Conservation (phyloP, 306 rosid genomes). For the Trichosanthes cucumerina region DNA sequence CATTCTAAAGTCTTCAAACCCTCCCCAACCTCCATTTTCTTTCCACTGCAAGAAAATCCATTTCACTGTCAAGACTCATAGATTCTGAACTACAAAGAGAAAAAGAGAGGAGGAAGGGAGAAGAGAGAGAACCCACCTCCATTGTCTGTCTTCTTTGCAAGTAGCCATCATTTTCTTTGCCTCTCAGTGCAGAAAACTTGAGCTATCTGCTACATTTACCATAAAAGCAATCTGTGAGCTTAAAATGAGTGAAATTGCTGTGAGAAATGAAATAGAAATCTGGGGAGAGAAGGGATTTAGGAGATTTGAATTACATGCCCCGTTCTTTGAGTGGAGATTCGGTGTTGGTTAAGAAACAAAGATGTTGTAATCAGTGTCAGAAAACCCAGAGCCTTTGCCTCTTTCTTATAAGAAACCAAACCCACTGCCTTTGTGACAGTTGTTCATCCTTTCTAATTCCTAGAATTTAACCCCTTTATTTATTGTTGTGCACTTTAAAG, state of each 20-base stretch:
- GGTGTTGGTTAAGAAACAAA: slow-evolving; percentile 19
- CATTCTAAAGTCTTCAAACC: slow-evolving; percentile 54
- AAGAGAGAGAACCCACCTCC: slow-evolving; percentile 32
- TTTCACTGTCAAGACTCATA: not conserved
- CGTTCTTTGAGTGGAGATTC: not conserved
- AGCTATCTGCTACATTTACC: not conserved
- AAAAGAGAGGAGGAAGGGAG: not conserved
- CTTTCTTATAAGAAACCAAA: slow-evolving; percentile 16
- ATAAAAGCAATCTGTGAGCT: not conserved
- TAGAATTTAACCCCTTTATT: not conserved
- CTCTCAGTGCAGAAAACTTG: slow-evolving; percentile 6
- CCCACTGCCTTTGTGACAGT: slow-evolving; percentile 1
- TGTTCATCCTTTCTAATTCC: slow-evolving; percentile 9
- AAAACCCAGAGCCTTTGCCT: slow-evolving; percentile 22
- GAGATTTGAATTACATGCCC: slow-evolving; percentile 8
- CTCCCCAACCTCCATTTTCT: slow-evolving; percentile 42
- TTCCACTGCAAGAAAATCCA: slow-evolving; percentile 27
- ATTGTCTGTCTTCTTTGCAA: slow-evolving; percentile 24
- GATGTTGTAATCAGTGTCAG: slow-evolving; percentile 16
- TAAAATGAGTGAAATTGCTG: not conserved
- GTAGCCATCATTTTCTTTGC: slow-evolving; percentile 15
- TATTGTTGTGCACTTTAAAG: slow-evolving; percentile 1
- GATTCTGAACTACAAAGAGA: not conserved
- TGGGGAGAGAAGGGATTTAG: not conserved
- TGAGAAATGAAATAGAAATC: not conserved